Percentiles rank a stretch among this genome's conserved stretches.
phyloP scores from a whole-genome alignment of 2,329 filamentous ascomycete species.

The Cryphonectria nitschkei region DNA sequence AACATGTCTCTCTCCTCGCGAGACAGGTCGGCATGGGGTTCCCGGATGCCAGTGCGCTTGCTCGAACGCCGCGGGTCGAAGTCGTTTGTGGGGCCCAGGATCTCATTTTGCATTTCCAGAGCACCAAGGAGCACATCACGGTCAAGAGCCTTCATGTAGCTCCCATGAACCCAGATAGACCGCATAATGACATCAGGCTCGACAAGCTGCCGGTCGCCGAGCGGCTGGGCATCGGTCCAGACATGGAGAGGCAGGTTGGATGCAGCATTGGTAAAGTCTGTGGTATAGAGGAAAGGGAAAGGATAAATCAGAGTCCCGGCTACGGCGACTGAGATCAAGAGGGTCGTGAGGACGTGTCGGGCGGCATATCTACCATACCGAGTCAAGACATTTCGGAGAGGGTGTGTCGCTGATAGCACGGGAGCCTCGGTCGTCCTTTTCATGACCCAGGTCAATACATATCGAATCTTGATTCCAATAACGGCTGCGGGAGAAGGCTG shows the following conservation, averaged over 20 bases:
- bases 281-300: slow-evolving; percentile 74
- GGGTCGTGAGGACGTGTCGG: slow-evolving; percentile 73
- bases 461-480: slow-evolving; percentile 29
- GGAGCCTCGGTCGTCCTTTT: slow-evolving; percentile 75
- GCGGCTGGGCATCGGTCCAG: slow-evolving; percentile 74
- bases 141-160: slow-evolving; percentile 77
- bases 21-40: slow-evolving; percentile 44
- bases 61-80: slow-evolving; percentile 53
- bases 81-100: slow-evolving; percentile 64
- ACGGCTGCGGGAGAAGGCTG: background rate
- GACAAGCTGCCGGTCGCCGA: slow-evolving; percentile 54
- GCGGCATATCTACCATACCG: slow-evolving; percentile 73
- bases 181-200: slow-evolving; percentile 78
- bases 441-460: slow-evolving; percentile 14
- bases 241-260: slow-evolving; percentile 78
- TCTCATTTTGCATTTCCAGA: slow-evolving; percentile 69
- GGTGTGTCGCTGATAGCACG: slow-evolving; percentile 64
- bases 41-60: slow-evolving; percentile 35
- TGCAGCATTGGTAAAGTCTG: slow-evolving; percentile 70
- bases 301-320: slow-evolving; percentile 74
- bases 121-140: slow-evolving; percentile 67
- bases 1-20: slow-evolving; percentile 55
- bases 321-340: slow-evolving; percentile 73
- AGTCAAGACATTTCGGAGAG: slow-evolving; percentile 66
- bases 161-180: slow-evolving; percentile 80